Conservation (phyloP, 2,329 filamentous ascomycete species). For the Cordyceps javanica region DNA sequence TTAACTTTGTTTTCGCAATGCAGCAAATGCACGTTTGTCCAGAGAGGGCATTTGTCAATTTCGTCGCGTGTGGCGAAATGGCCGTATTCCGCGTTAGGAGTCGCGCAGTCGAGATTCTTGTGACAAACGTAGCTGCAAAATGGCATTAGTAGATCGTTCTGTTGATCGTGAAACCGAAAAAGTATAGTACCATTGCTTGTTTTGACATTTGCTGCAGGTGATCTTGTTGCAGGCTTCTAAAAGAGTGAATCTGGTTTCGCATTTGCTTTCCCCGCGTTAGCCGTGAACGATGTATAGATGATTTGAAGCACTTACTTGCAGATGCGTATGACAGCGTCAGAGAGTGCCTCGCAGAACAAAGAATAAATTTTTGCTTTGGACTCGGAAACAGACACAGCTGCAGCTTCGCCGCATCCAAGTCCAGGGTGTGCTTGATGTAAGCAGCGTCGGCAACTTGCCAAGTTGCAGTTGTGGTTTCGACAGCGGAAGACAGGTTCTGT, state of each 20-base stretch:
- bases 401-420: neutral
- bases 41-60: too few species aligned
- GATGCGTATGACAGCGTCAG: neutral
- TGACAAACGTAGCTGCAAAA: too few species aligned
- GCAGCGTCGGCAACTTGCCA: neutral
- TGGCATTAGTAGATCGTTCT: too few species aligned
- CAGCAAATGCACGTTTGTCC: too few species aligned
- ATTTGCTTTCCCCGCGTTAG: neutral
- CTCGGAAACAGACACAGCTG: neutral
- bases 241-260: neutral
- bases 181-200: neutral
- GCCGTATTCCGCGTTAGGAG: too few species aligned
- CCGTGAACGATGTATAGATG: neutral
- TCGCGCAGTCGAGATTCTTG: too few species aligned
- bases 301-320: neutral
- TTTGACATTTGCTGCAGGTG: neutral
- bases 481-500: neutral
- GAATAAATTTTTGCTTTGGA: neutral
- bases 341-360: neutral
- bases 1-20: too few species aligned
- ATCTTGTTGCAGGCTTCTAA: neutral
- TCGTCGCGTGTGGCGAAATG: too few species aligned
- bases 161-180: neutral
- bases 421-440: neutral
- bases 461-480: neutral